Evolutionary conservation across 129 eudicot genomes (phyloP), one percentile per base, ranked within the genome.

Genomic region (Scalesia atractyloides): DNA sequence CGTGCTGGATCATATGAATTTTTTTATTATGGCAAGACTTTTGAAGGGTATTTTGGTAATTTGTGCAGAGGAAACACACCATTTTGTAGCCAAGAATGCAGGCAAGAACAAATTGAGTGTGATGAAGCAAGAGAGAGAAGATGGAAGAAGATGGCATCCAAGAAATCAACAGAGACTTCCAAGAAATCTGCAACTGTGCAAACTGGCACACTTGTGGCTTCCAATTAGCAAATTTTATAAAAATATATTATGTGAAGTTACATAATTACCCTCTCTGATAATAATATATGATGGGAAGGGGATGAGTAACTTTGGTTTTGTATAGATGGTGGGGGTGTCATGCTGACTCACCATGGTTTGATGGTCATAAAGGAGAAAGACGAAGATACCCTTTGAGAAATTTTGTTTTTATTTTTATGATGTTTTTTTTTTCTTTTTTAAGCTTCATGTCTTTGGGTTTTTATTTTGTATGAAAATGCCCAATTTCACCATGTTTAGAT

Each of bases 71-170:
- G 98, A 54, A 81, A 89, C 49, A 85, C 98, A 18, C 96, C 98
- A 78, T 92, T 82, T 74, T 92, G 98, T 70, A 92, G 98, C 88
- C 88, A 89, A 75, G 98, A 92, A 18, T 92, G 98, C 73, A 83
- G 98, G 57, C 98, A 92, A 87, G 98, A 92, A 59, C 96, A 92
- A 43, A 92, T 92, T 65, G 98, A 92, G 30, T 82, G 68, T 49
- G 98, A 92, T 80, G 98, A 92, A 26, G 95, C 88, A 37, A 77
- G 68, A 72, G 95, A 89, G 62, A 89, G 80, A 73, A 86, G 83
- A 76, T 85, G 91, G 92, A 89, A 80, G 36, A 30, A 80, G 36
- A 30, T 68, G 52, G 69, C 92, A 41, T 78, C 89, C 5, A 87
- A 84, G 82, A 92, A 83, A 82, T 75, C 30, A 24, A 58, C 65